Evolutionary conservation across 495 filamentous ascomycete species (phyloP).

Genomic region (Penicillium pulvis): DNA sequence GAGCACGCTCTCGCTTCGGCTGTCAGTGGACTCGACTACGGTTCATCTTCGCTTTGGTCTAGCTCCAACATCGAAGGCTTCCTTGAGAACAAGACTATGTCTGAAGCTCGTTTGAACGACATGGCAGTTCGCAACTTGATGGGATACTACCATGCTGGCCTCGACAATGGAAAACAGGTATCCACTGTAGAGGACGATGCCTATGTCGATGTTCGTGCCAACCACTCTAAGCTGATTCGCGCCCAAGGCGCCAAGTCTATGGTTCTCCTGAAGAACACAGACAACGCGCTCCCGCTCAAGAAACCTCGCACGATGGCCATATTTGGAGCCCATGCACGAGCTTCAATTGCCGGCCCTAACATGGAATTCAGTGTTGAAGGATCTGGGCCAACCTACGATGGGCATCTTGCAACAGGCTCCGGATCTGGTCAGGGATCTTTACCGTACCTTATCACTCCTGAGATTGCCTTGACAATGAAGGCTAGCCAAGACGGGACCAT

Average conservation of each 20-base stretch:
- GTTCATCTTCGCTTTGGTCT: conserved; percentile 23
- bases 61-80: conserved; percentile 23
- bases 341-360: conserved; percentile 67
- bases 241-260: conserved; percentile 55
- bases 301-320: conserved; percentile 55
- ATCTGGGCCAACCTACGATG: conserved; percentile 43
- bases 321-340: conserved; percentile 63
- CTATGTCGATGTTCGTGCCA: conserved; percentile 62
- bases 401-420: conserved; percentile 20
- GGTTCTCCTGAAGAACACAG: conserved; percentile 62
- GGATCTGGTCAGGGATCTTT: conserved; percentile 38
- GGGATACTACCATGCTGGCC: conserved; percentile 51
- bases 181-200: conserved; percentile 56
- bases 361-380: conserved; percentile 34
- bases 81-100: conserved; percentile 49
- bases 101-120: conserved; percentile 51
- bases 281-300: conserved; percentile 55
- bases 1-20: conserved; percentile 42
- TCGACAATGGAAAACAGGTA: conserved; percentile 58
- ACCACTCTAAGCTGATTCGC: conserved; percentile 54
- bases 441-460: conserved; percentile 55
- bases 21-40: conserved; percentile 22
- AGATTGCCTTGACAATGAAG: conserved; percentile 55
- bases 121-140: conserved; percentile 57
- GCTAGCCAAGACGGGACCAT: conserved; percentile 57